Evolutionary conservation across 1,284 basidiomycete species (phyloP).

Genomic region (Ceratobasidium sp.): DNA sequence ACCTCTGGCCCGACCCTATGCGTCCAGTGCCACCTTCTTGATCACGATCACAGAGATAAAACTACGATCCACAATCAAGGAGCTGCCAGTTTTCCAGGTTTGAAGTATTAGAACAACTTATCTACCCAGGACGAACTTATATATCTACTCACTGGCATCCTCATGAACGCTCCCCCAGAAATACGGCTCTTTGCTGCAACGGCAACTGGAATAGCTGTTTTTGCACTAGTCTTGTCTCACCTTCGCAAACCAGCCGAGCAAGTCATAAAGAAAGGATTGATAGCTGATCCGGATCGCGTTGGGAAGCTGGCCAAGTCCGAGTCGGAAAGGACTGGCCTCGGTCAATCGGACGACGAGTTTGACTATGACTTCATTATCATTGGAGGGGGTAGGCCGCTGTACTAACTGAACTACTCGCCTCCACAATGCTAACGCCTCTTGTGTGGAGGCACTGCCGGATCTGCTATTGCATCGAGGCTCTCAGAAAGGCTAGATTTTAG

Average conservation of each 20-base stretch:
- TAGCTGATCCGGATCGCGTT: slow-evolving; percentile 20
- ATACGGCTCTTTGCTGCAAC: neutral
- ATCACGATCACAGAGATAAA: too few species aligned
- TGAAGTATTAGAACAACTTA: too few species aligned
- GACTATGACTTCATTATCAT: slow-evolving; percentile 29
- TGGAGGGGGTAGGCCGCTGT: slow-evolving; percentile 18
- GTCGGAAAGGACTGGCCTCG: too few species aligned
- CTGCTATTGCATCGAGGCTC: slow-evolving; percentile 27
- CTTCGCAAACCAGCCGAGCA: neutral
- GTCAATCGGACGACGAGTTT: neutral
- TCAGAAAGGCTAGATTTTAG: slow-evolving; percentile 28
- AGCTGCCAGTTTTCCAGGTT: too few species aligned
- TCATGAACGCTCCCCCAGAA: slow-evolving; percentile 10
- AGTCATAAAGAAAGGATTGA: slow-evolving; percentile 6
- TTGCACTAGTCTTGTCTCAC: neutral
- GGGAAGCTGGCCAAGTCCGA: neutral
- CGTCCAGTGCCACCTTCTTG: too few species aligned
- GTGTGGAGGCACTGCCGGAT: slow-evolving; percentile 25
- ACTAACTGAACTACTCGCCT: neutral
- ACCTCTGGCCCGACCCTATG: too few species aligned
- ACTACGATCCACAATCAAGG: too few species aligned
- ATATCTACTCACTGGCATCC: too few species aligned
- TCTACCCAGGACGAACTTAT: too few species aligned
- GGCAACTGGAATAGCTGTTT: slow-evolving; percentile 12
- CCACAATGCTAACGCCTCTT: neutral